Conservation (phyloP, 371 early-diverging fungal genomes). For the Batkoa obscura region DNA sequence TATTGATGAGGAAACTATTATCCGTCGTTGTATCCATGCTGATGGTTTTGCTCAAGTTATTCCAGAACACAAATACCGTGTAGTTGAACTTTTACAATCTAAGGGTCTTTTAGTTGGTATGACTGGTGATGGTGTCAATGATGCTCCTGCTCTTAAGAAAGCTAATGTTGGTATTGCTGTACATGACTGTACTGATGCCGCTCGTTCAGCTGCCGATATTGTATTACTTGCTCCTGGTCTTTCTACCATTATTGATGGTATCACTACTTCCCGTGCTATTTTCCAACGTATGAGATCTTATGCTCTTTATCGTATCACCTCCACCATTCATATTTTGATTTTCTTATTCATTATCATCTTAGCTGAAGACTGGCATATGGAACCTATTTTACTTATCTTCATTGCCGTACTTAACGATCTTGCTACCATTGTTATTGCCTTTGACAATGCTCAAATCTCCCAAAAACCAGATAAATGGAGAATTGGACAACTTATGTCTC, state of each 20-base stretch:
- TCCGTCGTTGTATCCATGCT: conserved; percentile 58
- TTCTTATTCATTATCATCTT: conserved; percentile 70
- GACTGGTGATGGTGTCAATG: conserved; percentile 86
- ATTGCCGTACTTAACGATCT: conserved; percentile 66
- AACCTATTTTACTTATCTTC: conserved; percentile 45
- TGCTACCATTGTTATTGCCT: conserved; percentile 66
- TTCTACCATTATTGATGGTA: conserved; percentile 65
- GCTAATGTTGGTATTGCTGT: conserved; percentile 56
- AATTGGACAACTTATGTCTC: conserved; percentile 55
- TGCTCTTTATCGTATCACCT: conserved; percentile 72
- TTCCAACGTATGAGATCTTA: conserved; percentile 83
- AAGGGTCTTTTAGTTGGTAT: conserved; percentile 55
- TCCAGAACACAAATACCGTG: conserved; percentile 90
- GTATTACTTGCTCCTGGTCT: conserved; percentile 67
- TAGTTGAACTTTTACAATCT: conserved; percentile 67
- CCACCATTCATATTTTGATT: conserved; percentile 69
- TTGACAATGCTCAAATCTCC: conserved; percentile 68
- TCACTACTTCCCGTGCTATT: conserved; percentile 58
- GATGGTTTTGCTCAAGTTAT: conserved; percentile 95
- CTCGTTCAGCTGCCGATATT: conserved; percentile 77
- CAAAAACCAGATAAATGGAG: conserved; percentile 68
- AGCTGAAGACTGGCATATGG: conserved; percentile 42
- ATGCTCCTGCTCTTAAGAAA: conserved; percentile 75
- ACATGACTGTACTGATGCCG: conserved; percentile 78
- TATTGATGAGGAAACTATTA: conserved; percentile 60